These are phyloP conservation scores for Dothidotthia symphoricarpi DNA, from an alignment of 2,329 filamentous ascomycete genomes.

Conservation along the genomic window DNA sequence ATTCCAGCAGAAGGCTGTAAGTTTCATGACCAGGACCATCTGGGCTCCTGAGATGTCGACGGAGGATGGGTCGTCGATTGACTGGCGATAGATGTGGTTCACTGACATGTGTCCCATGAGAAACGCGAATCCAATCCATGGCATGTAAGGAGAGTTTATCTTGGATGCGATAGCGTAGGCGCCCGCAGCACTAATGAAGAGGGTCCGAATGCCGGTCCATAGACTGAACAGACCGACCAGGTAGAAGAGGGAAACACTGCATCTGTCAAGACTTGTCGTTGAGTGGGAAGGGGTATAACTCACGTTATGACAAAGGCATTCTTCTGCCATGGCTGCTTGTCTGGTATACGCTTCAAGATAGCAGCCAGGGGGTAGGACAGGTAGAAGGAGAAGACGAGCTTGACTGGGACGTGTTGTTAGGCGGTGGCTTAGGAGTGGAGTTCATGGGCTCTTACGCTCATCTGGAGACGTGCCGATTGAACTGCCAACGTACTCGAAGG, in stretches of 20 bases:
- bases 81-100: slow-evolving; percentile 81
- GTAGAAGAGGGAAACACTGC: slow-evolving; percentile 80
- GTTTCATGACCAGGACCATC: slow-evolving; percentile 98
- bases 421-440: slow-evolving; percentile 1
- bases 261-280: slow-evolving; percentile 4
- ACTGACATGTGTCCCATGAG: slow-evolving; percentile 94
- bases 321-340: slow-evolving; percentile 77
- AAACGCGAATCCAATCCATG: slow-evolving; percentile 92
- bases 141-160: slow-evolving; percentile 88
- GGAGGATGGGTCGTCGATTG: slow-evolving; percentile 60
- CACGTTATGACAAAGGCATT: slow-evolving; percentile 83
- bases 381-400: slow-evolving; percentile 86
- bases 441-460: slow-evolving; percentile 53
- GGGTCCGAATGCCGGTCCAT: slow-evolving; percentile 77
- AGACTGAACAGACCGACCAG: slow-evolving; percentile 90
- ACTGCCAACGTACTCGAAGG: slow-evolving; percentile 59
- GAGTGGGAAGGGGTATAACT: background rate
- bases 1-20: slow-evolving; percentile 97
- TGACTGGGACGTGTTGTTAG: slow-evolving; percentile 62
- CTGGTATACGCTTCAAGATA: slow-evolving; percentile 84
- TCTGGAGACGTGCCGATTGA: slow-evolving; percentile 63
- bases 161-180: slow-evolving; percentile 82
- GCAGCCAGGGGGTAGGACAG: slow-evolving; percentile 89
- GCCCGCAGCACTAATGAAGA: slow-evolving; percentile 74
- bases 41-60: slow-evolving; percentile 91